Evolutionary conservation across 1,284 basidiomycete species (phyloP), one percentile per base, ranked within the genome.

Genomic region (Sanghuangporus weigelae): DNA sequence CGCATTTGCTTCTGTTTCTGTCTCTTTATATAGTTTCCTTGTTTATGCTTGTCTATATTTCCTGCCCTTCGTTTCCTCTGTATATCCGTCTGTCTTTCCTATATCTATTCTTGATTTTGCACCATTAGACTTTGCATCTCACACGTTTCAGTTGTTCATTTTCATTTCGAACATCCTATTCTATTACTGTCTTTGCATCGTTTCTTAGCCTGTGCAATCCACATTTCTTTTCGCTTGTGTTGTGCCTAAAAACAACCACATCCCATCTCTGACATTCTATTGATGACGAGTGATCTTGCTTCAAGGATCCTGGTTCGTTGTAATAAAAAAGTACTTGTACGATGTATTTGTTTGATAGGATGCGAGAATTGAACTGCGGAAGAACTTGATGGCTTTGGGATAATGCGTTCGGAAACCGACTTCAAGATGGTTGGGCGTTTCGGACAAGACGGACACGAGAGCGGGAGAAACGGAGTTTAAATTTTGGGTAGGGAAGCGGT

Each of bases 11-110:
- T 40, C 23, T 23, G 40, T 55, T 14, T 19, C 38, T 12, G 40
- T 42, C 11, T 46, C 19, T 35, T 19, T 8, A 36, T 38, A 54
- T 16, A 11, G n/a, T 54, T 36, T 7, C 5, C 53, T 54, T 54
- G 53, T 38, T 54, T 39, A 54, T 54, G 21, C 38, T 44, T 44
- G 44, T 57, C 56, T 59, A 39, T 59, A 40, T 49, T 44, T 49
- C 26, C 40, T 40, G 16, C 44, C 40, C 14, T 36, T 26, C 35
- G 19, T 14, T 42, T 57, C 21, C 14, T 57, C 11, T 39, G 35
- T 19, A 36, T 57, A 5, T n/a, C 40, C 23, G n/a, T 12, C 12
- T 26, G 23, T 23, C 35, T 11, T 44, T 57, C 6, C 8, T 42
- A 36, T n/a, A 2, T 40, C n/a, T 55, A 7, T 21, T 23, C 44